Percentiles rank a stretch among this genome's conserved stretches.
Conservation (phyloP, 768 basidiomycete genomes). For the Xerocomellus amylosporus region DNA sequence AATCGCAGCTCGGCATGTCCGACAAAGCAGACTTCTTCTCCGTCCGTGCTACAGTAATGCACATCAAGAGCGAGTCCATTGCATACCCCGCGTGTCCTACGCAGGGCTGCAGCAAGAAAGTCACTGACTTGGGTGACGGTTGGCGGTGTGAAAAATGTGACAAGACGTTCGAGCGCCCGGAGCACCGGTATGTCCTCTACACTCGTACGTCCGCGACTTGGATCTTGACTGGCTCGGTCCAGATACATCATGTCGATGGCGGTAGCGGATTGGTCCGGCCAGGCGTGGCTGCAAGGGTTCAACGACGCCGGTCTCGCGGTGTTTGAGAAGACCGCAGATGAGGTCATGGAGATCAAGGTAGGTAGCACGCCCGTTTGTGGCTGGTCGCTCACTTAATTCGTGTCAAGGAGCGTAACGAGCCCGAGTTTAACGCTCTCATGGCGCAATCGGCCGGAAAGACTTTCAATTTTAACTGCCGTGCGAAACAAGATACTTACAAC, state of each 20-base stretch:
- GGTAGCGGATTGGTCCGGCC: constrained; percentile 85
- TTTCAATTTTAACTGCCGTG: constrained; percentile 83
- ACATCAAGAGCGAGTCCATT: constrained; percentile 79
- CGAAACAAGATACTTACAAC: constrained; percentile 83
- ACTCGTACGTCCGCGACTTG: not conserved
- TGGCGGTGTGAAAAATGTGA: constrained; percentile 97
- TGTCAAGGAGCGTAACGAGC: constrained; percentile 56
- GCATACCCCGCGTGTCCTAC: constrained; percentile 87
- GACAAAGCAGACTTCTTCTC: constrained; percentile 83
- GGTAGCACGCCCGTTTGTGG: not conserved
- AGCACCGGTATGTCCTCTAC: constrained; percentile 63
- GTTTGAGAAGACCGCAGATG: constrained; percentile 76
- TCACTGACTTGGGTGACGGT: constrained; percentile 58
- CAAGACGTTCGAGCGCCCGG: constrained; percentile 62
- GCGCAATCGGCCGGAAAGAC: constrained; percentile 63
- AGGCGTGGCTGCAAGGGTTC: constrained; percentile 93
- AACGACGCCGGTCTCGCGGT: constrained; percentile 83
- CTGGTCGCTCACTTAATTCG: not conserved
- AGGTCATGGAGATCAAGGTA: constrained; percentile 73
- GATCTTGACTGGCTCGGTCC: constrained; percentile 1
- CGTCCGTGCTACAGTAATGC: constrained; percentile 78
- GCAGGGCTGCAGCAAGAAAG: constrained; percentile 86
- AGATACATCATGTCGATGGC: constrained; percentile 85
- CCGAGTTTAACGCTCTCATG: constrained; percentile 56
- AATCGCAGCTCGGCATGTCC: constrained; percentile 66